Evolutionary conservation across 495 filamentous ascomycete genomes (phyloP), one percentile per base, ranked within the genome.

Genomic region (Chaetomium cochliodes): DNA sequence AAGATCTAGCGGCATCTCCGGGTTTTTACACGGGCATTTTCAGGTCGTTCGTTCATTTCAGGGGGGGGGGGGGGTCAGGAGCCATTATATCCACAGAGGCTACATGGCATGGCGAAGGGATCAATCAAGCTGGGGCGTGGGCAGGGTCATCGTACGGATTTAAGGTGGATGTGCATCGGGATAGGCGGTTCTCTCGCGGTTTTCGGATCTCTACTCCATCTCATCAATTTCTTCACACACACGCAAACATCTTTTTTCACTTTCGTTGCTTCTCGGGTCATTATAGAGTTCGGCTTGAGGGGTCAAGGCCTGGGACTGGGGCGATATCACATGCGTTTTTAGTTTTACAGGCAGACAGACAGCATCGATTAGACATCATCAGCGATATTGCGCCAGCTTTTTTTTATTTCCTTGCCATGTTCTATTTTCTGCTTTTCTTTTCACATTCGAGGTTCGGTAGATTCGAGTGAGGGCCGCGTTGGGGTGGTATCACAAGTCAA

Each of bases 41-140:
- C 55, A 44, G 55, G 33, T 15, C 30, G 53, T 56, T 56, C n/a
- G n/a, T 56, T 33, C 51, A 54, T 54, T 30, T 33, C 33, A 5
- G n/a, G 28, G 28, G 28, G 6, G 28, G 3, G 3, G 28, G 53
- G 55, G 22, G 13, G 33, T 57, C 28, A 3, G 54, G 54, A 57
- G 54, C 5, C 11, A 44, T 18, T 18, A 18, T 23, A 39, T 28
- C 11, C 20, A 23, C 7, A 39, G 26, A 30, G 53, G 8, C 53
- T 33, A 23, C 55, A 58, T 58, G 55, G 53, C 55, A 42, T 56
- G 51, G 51, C 51, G 51, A 54, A 54, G 51, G 51, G 41, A 18
- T 37, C 33, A 37, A 18, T 37, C 33, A 37, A 37, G 33, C 33
- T 30, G 11, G 8, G 33, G 33, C 5, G 33, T 12, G 9, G 9